phyloP scores from a whole-genome alignment of 805 yeast genomes.

The Pichia thaimueangensis region DNA sequence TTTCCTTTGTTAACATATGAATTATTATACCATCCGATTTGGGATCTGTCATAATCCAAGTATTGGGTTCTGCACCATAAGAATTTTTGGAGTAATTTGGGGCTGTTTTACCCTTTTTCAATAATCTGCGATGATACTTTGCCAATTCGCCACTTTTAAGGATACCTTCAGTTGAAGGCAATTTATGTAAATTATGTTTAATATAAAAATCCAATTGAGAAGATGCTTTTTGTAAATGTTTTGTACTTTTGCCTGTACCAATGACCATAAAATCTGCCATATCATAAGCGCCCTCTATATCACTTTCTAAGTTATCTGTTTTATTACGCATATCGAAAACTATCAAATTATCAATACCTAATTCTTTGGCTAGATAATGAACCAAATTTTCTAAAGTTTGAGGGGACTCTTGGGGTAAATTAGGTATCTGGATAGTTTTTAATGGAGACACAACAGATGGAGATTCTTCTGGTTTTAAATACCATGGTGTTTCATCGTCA shows the following conservation, averaged over 20 bases:
- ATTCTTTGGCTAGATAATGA: constrained; percentile 44
- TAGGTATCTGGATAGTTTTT: constrained; percentile 39
- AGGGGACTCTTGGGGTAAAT: constrained; percentile 57
- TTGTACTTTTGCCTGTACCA: constrained; percentile 69
- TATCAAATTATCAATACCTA: constrained; percentile 59
- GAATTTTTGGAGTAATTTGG: constrained; percentile 48
- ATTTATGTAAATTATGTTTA: constrained; percentile 42
- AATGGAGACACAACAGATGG: constrained; percentile 22
- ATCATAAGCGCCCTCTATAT: constrained; percentile 28
- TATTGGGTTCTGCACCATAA: constrained; percentile 53
- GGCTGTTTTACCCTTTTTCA: constrained; percentile 49
- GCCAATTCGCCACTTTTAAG: constrained; percentile 51
- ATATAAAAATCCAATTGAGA: constrained; percentile 48
- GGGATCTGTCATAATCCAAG: constrained; percentile 81
- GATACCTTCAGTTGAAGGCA: constrained; percentile 66
- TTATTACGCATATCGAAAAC: constrained; percentile 55
- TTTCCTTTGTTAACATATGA: constrained; percentile 66
- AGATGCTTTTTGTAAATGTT: constrained; percentile 70
- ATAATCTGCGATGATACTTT: constrained; percentile 44
- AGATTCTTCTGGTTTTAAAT: constrained; percentile 28
- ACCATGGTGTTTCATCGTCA: constrained; percentile 25
- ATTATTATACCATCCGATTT: constrained; percentile 55
- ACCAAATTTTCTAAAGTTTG: constrained; percentile 38
- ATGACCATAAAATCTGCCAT: constrained; percentile 50
- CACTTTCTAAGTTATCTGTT: not conserved